phyloP scores from a whole-genome alignment of 306 rosid genomes.

The Ceratonia siliqua region DNA sequence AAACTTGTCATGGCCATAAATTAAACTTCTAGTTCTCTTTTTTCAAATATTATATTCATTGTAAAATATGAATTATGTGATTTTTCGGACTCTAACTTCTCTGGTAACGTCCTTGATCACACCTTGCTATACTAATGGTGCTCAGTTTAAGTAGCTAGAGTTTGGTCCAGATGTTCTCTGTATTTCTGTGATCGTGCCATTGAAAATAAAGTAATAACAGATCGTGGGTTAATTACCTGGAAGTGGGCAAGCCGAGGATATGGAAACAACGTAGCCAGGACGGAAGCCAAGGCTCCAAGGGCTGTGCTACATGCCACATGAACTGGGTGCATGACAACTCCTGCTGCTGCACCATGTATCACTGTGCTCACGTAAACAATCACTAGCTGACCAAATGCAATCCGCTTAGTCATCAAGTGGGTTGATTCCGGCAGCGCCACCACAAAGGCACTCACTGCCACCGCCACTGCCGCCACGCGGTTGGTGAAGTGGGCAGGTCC shows the following conservation, averaged over 20 bases:
- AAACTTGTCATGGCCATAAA: no score
- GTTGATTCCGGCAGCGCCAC: slow-evolving; percentile 66
- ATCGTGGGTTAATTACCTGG: slow-evolving; percentile 46
- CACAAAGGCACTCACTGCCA: slow-evolving; percentile 42
- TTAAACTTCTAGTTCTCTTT: no score
- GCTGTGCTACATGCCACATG: slow-evolving; percentile 61
- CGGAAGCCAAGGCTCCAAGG: slow-evolving; percentile 72
- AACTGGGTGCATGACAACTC: slow-evolving; percentile 49
- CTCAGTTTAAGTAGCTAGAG: no score
- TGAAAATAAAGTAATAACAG: no score
- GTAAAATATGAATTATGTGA: no score
- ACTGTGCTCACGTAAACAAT: slow-evolving; percentile 64
- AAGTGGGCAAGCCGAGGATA: slow-evolving; percentile 53
- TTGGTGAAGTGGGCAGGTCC: slow-evolving; percentile 45
- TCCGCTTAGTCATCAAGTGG: slow-evolving; percentile 56
- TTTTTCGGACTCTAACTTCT: no score
- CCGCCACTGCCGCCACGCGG: slow-evolving; percentile 39
- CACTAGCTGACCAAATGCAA: slow-evolving; percentile 79
- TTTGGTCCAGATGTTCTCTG: no score
- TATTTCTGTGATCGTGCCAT: no score
- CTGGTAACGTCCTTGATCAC: no score
- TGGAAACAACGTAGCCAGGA: slow-evolving; percentile 62
- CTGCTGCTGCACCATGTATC: slow-evolving; percentile 41
- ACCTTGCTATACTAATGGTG: no score
- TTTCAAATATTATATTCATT: no score